Evolutionary conservation across 768 basidiomycete species (phyloP), one percentile per base, ranked within the genome.

Genomic region (Pleurotus tuoliensis): DNA sequence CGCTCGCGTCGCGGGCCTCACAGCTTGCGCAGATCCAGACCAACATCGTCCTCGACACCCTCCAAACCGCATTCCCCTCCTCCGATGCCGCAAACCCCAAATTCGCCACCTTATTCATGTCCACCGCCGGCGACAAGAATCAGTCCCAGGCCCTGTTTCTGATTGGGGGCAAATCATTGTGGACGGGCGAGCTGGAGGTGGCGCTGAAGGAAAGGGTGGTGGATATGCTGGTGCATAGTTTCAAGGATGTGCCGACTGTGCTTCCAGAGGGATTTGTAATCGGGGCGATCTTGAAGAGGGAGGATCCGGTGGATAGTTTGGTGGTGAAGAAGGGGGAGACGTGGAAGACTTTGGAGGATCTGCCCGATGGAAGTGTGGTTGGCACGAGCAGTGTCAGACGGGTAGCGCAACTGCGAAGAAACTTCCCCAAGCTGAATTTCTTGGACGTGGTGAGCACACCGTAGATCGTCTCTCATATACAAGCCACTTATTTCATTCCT

Each of bases 101-200:
- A 27, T 80, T 81, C 63, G 64, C 67, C 5, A 76, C 79, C 5
- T 74, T 71, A 13, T 82, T 79, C 64, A 80, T 81, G 70, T 59
- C 76, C 3, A 87, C 87, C 18, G 93, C 84, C 73, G 66, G 96
- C 77, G 96, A 98, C 74, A 89, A 90, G 65, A 94, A 97, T 65
- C 92, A 95, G 71, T 84, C 87, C 1, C 88, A 92, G 61, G 82
- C 84, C 2, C 76, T 97, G 15, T 95, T 95, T 71, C 78, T 94
- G 7, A 74, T 97, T 13, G 94, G 94, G 39, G 93, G 92, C n/a
- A 93, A 92, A 67, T 81, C 90, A 0, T 71, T 98, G 25, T 99
- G 97, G 97, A 99, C 97, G 38, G 91, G 93, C 63, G 96, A 98
- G 63, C 84, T 99, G 54, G 97, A 99, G 68, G 88, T 90, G 16